Base-by-base conservation (phyloP, 768 basidiomycete genomes). In the Aureoboletus auriporus region DNA sequence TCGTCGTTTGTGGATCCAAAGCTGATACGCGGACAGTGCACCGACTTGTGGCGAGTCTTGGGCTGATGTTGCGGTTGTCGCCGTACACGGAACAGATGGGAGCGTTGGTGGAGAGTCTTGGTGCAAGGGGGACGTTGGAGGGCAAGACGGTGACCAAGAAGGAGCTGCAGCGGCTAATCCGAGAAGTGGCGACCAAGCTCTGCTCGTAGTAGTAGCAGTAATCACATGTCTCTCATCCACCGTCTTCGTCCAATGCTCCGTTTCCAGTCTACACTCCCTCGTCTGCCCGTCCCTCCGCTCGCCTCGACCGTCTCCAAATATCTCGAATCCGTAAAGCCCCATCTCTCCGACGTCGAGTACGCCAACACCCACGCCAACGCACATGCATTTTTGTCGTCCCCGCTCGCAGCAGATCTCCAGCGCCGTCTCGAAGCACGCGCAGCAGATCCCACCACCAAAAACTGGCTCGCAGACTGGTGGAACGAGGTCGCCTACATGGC, bases 391-490 rank as follows among this genome's bases (percentile, higher is more conserved):
- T 70, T 90, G 16, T 57, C 71, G 9, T 90, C 87, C 0, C 79
- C 85, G 0, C 78, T 81, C 44, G 83, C 82, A 1, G 74, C 77
- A 13, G 79, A 82, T 47, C 77, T 98, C 11, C 95, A 98, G 69
- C 66, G 71, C 31, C 76, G 96, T 3, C 75, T 98, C 30, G 75
- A 90, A 62, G 75, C 78, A 17, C 80, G 93, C 2, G 92, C 93
- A 0, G 73, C 75, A 0, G 74, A 80, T 23, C 77, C 80, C 1
- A 66, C 68, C 14, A 66, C 71, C 44, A 73, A 72, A 58, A 93
- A 78, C 72, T 99, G 96, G 96, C 75, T 99, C n/a, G 78, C 80
- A 40, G 92, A 95, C 44, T 99, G 96, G 96, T 99, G 95, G 95
- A 94, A 98, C 69, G 91, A 96, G 31, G 79, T 67, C 5, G 94